These are phyloP conservation scores for Fraxinus quadrangulata DNA, from an alignment of 257 asterid species.

Conservation along the genomic window DNA sequence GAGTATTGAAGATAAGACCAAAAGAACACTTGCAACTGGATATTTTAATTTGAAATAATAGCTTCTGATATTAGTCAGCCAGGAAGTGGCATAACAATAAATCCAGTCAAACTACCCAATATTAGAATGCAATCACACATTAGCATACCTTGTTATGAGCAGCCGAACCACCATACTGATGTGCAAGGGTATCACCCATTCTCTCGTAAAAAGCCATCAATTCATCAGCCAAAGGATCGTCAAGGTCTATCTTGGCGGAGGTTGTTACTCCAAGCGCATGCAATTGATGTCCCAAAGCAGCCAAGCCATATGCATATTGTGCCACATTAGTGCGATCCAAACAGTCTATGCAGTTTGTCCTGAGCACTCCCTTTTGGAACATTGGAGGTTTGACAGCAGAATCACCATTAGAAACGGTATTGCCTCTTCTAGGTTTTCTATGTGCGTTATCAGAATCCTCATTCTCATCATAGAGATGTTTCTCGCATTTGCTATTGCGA, in stretches of 20 bases:
- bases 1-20: background rate
- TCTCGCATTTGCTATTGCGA: conserved; percentile 43
- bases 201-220: conserved; percentile 88
- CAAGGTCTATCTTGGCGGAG: conserved; percentile 74
- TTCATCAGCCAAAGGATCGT: conserved; percentile 95
- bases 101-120: background rate
- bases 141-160: conserved; percentile 92
- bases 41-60: conserved; percentile 4
- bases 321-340: conserved; percentile 99
- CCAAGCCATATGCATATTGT: conserved; percentile 95
- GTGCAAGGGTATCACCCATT: conserved; percentile 99
- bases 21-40: conserved; percentile 14
- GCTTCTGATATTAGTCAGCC: conserved; percentile 20
- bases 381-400: conserved; percentile 53
- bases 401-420: conserved; percentile 38
- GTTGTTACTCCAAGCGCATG: conserved; percentile 67
- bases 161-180: conserved; percentile 99
- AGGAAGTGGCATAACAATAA: conserved; percentile 1
- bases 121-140: conserved; percentile 20
- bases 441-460: conserved; percentile 51
- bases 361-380: conserved; percentile 87
- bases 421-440: conserved; percentile 44
- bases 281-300: conserved; percentile 89
- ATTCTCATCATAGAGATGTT: conserved; percentile 49
- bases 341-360: conserved; percentile 98